A percentile compares a stretch with the other conserved stretches of the same genome.
phyloP scores from a whole-genome alignment of 257 asterid genomes.

The Penstemon eatonii region DNA sequence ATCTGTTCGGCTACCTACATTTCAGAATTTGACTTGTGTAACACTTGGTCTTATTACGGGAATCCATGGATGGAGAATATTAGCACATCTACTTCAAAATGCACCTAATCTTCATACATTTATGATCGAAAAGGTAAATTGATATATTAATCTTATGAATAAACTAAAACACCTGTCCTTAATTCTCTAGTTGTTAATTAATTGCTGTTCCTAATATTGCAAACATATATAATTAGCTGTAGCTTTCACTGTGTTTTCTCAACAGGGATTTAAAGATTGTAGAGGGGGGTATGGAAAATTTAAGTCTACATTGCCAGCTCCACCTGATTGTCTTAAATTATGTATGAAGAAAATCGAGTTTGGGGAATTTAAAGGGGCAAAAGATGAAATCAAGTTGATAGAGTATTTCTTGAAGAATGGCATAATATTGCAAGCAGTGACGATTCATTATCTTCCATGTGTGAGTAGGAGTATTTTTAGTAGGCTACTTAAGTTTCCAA shows the following conservation, averaged over 20 bases:
- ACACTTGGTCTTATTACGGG: not conserved
- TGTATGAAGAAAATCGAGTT: slow-evolving; percentile 3
- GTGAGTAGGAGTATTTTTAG: not conserved
- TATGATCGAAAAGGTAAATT: not conserved
- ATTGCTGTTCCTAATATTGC: too few species aligned
- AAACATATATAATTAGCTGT: too few species aligned
- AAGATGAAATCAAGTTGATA: not conserved
- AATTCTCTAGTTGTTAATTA: not conserved
- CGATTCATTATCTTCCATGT: not conserved
- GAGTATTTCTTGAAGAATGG: slow-evolving; percentile 12
- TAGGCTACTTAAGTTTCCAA: not conserved
- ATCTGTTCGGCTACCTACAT: not conserved
- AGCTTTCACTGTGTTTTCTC: not conserved
- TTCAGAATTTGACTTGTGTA: not conserved
- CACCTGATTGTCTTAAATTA: slow-evolving; percentile 3
- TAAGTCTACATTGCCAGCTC: not conserved
- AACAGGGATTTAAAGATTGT: not conserved
- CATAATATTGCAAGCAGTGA: not conserved
- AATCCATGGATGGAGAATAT: not conserved
- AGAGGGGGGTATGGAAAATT: not conserved
- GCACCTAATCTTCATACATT: not conserved
- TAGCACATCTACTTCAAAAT: not conserved
- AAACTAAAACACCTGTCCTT: not conserved
- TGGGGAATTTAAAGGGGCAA: slow-evolving; percentile 1
- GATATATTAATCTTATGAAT: not conserved